A percentile compares a stretch with the other conserved stretches of the same genome.
These are phyloP conservation scores for Penicillium nucicola DNA, from an alignment of 495 filamentous ascomycete species.

Conservation along the genomic window DNA sequence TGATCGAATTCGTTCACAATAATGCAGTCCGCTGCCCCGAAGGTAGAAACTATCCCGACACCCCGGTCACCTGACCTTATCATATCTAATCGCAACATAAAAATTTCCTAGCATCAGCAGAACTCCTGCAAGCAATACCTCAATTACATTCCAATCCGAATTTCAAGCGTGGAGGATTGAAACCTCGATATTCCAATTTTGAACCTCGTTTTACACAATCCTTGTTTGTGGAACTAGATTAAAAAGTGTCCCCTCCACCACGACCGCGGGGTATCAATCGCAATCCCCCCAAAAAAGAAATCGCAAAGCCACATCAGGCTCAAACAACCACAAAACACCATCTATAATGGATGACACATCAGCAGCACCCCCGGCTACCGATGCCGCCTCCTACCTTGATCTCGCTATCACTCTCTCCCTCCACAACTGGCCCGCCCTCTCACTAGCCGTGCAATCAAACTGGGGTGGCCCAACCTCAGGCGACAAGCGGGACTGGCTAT, in stretches of 20 bases:
- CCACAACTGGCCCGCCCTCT: slow-evolving; percentile 80
- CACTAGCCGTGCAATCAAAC: slow-evolving; percentile 77
- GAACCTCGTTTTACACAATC: neutral
- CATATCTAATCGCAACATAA: slow-evolving; percentile 20
- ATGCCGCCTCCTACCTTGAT: slow-evolving; percentile 59
- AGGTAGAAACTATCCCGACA: too few relatives aligned
- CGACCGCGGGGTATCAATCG: slow-evolving; percentile 12
- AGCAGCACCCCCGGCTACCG: slow-evolving; percentile 13
- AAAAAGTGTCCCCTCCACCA: neutral
- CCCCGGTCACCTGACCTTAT: slow-evolving; percentile 14
- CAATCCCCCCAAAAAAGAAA: slow-evolving; percentile 1
- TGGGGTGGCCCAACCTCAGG: slow-evolving; percentile 84
- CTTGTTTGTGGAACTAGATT: neutral
- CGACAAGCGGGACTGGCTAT: slow-evolving; percentile 96
- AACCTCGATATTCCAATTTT: neutral
- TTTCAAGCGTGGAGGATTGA: neutral
- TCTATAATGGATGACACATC: slow-evolving; percentile 26
- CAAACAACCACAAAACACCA: slow-evolving; percentile 4
- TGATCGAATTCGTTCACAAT: too few relatives aligned
- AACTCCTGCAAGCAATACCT: neutral
- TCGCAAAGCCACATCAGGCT: neutral
- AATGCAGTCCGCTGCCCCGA: too few relatives aligned
- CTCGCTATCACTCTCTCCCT: slow-evolving; percentile 76
- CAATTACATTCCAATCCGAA: slow-evolving; percentile 1
- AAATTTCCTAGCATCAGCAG: neutral